Evolutionary conservation across 768 basidiomycete genomes (phyloP), one percentile per base, ranked within the genome.

Genomic region (Infundibulicybe gibba): DNA sequence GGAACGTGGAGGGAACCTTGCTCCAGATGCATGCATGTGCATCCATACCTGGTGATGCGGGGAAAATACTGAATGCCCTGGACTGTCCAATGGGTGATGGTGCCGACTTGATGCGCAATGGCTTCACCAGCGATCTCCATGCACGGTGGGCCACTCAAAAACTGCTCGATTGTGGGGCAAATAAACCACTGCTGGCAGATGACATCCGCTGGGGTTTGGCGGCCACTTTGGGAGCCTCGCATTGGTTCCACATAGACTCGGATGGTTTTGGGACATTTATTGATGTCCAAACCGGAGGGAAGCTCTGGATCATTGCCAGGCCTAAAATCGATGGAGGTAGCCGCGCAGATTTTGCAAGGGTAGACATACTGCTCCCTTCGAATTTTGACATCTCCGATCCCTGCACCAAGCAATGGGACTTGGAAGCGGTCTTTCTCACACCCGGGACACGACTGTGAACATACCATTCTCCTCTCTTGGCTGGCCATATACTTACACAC

Each of bases 181-280:
- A 32, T 13, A 19, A 17, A 32, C 10, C 20, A 3, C 12, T 47
- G 8, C 54, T 51, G 1, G 37, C 32, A 1, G n/a, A 19, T 2
- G 49, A 56, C 13, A 49, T 55, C 21, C n/a, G 55, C 9, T 61
- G 54, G 57, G 53, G 44, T 0, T 5, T 56, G 3, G 59, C 49
- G 1, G 50, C 49, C 0, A 60, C 51, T 0, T 25, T 15, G 0
- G 41, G 50, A 11, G 51, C 60, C 0, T 40, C 43, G 9, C 49
- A 53, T 25, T 32, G 25, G 12, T 55, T 43, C 15, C 59, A 60
- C 15, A 48, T 59, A 3, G 56, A 59, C 16, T 32, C 48, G 8
- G 45, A 58, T 20, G 55, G 59, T 0, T 44, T 54, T 11, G 46
- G 40, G 0, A 57, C 59, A 0, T 58, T 49, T 12, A 19, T 61